Evolutionary conservation across 2,329 filamentous ascomycete genomes (phyloP).

Genomic region (Clathrospora elynae): DNA sequence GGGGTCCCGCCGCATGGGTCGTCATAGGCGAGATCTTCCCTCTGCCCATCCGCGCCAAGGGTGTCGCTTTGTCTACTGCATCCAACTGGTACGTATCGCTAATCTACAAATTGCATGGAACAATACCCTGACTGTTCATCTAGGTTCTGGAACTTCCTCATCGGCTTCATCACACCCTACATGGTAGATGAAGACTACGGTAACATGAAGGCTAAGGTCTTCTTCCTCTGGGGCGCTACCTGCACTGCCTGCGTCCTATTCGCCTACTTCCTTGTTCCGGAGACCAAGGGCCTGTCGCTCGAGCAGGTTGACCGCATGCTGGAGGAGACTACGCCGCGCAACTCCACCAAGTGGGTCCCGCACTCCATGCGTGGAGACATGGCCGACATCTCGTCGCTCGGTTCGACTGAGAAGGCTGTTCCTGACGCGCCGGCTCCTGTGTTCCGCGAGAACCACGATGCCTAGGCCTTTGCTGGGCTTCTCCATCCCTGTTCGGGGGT

Average conservation of each 20-base stretch:
- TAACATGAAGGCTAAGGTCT: slow-evolving; percentile 63
- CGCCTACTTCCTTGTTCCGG: slow-evolving; percentile 76
- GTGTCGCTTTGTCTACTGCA: slow-evolving; percentile 83
- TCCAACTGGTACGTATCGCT: slow-evolving; percentile 70
- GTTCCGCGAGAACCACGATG: background rate
- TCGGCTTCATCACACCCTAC: slow-evolving; percentile 65
- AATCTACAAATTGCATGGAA: too few relatives aligned
- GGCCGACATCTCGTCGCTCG: slow-evolving; percentile 4
- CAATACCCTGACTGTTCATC: too few relatives aligned
- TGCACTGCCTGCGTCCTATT: slow-evolving; percentile 63
- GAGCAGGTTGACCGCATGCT: slow-evolving; percentile 85
- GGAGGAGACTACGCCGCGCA: slow-evolving; percentile 78
- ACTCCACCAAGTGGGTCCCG: slow-evolving; percentile 74
- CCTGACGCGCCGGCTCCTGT: background rate
- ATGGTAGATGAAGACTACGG: slow-evolving; percentile 69
- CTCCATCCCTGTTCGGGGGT: too few relatives aligned
- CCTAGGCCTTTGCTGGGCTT: too few relatives aligned
- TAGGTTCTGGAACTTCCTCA: slow-evolving; percentile 77
- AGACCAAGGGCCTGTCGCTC: slow-evolving; percentile 75
- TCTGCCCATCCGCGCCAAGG: slow-evolving; percentile 83
- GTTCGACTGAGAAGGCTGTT: slow-evolving; percentile 4
- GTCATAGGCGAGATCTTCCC: slow-evolving; percentile 91
- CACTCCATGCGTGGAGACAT: slow-evolving; percentile 34
- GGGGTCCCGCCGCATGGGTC: slow-evolving; percentile 74
- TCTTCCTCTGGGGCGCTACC: slow-evolving; percentile 60